A percentile compares a stretch with the other conserved stretches of the same genome.
Evolutionary conservation across 2,329 filamentous ascomycete genomes (phyloP).

Genomic region (Rhexocercosporidium sp.): DNA sequence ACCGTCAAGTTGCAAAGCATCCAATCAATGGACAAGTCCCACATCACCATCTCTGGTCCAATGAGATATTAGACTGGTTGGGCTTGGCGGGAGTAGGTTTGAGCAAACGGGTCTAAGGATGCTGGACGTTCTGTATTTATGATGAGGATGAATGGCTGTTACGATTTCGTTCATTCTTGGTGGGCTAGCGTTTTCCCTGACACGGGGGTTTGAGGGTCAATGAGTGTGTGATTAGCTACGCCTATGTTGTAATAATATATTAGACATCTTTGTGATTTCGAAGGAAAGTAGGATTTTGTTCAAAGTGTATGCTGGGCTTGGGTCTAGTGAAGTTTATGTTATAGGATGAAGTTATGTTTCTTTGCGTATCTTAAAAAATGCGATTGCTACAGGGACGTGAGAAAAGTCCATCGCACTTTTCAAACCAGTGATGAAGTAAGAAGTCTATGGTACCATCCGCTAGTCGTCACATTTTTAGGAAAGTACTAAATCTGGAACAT

Average conservation of each 20-base stretch:
- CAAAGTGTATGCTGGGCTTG: not conserved
- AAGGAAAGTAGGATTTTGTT: not conserved
- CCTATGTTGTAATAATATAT: not conserved
- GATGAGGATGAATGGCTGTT: not conserved
- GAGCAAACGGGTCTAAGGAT: conserved; percentile 2
- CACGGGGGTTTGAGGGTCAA: not conserved
- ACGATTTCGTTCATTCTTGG: not conserved
- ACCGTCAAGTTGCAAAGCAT: conserved; percentile 13
- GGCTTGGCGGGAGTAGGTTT: not conserved
- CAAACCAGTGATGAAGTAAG: too few relatives aligned
- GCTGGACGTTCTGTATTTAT: conserved; percentile 12
- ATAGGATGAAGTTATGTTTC: not conserved
- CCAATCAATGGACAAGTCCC: conserved; percentile 8
- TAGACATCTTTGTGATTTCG: not conserved
- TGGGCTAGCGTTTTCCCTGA: not conserved
- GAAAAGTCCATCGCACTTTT: too few relatives aligned
- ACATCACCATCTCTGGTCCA: not conserved
- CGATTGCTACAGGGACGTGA: too few relatives aligned
- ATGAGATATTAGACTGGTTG: not conserved
- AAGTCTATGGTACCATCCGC: too few relatives aligned
- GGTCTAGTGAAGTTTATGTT: not conserved
- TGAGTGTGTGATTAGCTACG: not conserved
- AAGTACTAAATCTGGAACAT: too few relatives aligned
- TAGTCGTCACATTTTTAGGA: too few relatives aligned
- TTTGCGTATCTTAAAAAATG: too few relatives aligned